Conservation (phyloP, 2,329 filamentous ascomycete species). For the Emericellopsis cladophorae region DNA sequence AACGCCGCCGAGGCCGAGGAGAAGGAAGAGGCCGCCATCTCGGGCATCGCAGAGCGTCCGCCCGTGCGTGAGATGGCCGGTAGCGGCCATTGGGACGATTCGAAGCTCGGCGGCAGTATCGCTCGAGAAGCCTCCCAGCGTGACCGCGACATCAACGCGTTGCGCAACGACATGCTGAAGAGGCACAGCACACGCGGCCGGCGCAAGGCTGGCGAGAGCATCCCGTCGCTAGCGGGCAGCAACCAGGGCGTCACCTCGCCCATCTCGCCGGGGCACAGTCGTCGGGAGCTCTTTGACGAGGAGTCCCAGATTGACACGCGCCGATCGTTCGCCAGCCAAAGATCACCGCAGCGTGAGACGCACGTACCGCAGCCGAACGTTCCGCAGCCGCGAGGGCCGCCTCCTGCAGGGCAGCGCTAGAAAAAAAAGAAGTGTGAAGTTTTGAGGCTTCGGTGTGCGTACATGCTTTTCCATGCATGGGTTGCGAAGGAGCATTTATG, state of each 20-base stretch:
- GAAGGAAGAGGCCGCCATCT: constrained; percentile 29
- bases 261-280: constrained; percentile 13
- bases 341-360: neutral
- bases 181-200: constrained; percentile 34
- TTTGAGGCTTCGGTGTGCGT: no score
- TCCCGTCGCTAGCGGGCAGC: constrained; percentile 20
- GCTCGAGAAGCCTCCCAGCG: constrained; percentile 1
- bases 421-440: no score
- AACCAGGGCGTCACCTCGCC: constrained; percentile 1
- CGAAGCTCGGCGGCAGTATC: neutral
- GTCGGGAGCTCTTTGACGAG: constrained; percentile 25
- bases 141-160: constrained; percentile 19
- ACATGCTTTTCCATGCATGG: no score
- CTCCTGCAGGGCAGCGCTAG: constrained; percentile 12
- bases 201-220: constrained; percentile 32
- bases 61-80: constrained; percentile 9
- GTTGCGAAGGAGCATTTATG: no score
- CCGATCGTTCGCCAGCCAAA: neutral
- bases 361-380: neutral
- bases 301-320: constrained; percentile 20
- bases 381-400: constrained; percentile 6
- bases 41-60: constrained; percentile 28
- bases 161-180: constrained; percentile 22
- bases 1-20: constrained; percentile 14
- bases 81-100: constrained; percentile 3